Percentiles rank a stretch among this genome's conserved stretches.
phyloP scores from a whole-genome alignment of 345 rosid genomes.

The Turnera subulata region DNA sequence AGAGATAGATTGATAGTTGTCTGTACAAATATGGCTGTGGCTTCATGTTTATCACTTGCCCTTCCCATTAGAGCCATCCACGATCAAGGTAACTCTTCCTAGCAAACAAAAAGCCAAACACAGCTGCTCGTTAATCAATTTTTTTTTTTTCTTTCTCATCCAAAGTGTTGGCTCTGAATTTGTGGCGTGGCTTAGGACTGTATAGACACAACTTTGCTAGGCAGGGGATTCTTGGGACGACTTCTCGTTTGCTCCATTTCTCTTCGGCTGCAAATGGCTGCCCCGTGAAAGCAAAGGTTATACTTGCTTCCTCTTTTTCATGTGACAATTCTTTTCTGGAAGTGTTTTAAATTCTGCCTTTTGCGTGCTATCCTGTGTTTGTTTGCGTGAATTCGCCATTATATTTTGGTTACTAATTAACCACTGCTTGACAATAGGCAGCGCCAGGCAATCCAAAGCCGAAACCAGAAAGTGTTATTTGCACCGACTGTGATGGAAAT shows the following conservation, averaged over 20 bases:
- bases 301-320: background rate
- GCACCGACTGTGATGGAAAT: constrained; percentile 46
- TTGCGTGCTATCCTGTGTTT: background rate
- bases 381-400: too few species aligned
- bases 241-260: background rate
- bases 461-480: constrained; percentile 40
- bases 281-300: constrained; percentile 23
- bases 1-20: too few species aligned
- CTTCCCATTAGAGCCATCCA: constrained; percentile 8
- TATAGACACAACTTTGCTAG: background rate
- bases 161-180: background rate
- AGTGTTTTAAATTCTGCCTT: too few species aligned
- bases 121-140: background rate
- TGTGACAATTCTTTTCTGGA: background rate
- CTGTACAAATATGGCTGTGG: constrained; percentile 20
- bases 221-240: constrained; percentile 12
- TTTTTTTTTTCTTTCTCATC: background rate
- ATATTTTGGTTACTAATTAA: too few species aligned
- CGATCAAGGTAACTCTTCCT: constrained; percentile 14
- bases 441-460: constrained; percentile 24
- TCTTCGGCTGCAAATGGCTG: constrained; percentile 2
- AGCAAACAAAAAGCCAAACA: background rate
- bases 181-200: constrained; percentile 14
- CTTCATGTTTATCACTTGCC: constrained; percentile 13
- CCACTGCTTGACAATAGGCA: constrained; percentile 29